Evolutionary conservation across 2,329 filamentous ascomycete species (phyloP), one percentile per base, ranked within the genome.

Genomic region (Cladosporium sp.): DNA sequence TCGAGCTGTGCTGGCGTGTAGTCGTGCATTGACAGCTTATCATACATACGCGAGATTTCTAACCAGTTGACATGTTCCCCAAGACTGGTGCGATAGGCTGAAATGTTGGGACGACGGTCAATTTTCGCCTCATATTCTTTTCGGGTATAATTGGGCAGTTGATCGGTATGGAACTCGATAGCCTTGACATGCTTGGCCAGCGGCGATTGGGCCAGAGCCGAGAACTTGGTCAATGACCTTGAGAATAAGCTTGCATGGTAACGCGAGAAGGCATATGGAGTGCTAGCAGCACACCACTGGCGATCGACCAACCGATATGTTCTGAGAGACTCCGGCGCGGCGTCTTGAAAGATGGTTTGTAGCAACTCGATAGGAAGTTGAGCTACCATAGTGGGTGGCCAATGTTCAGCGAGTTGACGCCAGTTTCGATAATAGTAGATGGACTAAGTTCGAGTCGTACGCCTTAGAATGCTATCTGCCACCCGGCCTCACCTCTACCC

Each of bases 351-450:
- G 11, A 75, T 70, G 37, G 69, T 59, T 5, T 68, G 69, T 23
- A 74, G 57, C n/a, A 76, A 67, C 68, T 76, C 73, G 53, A 65
- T 62, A 10, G 74, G 74, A 5, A 74, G 66, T 28, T 52, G 55
- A 18, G 56, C 37, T 7, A n/a, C 56, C 56, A 59, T 59, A 21
- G 7, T 31, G 31, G 18, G 29, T 55, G 8, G 12, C 18, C 8
- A 18, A 55, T n/a, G 11, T 33, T 29, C 12, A 7, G n/a, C n/a
- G 40, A 46, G 40, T 46, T 10, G 40, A 21, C 12, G 3, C 40
- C 40, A 46, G n/a, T 46, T n/a, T 46, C n/a, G 40, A 8, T 3
- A 12, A 21, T 3, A 21, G 12, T 16, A 7, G 18, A 5, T 21
- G 40, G n/a, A n/a, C 5, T 21, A 12, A 5, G 40, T 8, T 46